phyloP scores from a whole-genome alignment of 2,329 filamentous ascomycete species.

The Botryotinia convoluta region DNA sequence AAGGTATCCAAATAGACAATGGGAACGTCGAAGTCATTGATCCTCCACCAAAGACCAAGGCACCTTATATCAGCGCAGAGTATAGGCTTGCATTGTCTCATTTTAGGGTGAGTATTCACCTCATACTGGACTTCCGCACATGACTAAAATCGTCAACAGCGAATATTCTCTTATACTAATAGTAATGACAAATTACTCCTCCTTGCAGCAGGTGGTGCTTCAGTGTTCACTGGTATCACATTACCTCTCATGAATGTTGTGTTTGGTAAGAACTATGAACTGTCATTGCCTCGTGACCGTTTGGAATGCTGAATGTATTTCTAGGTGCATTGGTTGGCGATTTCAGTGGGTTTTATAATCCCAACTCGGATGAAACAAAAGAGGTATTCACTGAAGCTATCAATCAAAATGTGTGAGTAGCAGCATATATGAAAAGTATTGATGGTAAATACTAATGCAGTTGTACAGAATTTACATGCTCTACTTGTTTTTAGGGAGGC shows the following conservation, averaged over 20 bases:
- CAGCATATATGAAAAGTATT: slow-evolving; percentile 20
- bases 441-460: slow-evolving; percentile 33
- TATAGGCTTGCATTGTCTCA: slow-evolving; percentile 13
- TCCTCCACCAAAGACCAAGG: not conserved
- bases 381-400: slow-evolving; percentile 51
- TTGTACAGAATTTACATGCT: slow-evolving; percentile 51
- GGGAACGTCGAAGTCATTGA: not conserved
- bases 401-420: slow-evolving; percentile 40
- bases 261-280: slow-evolving; percentile 45
- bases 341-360: slow-evolving; percentile 50
- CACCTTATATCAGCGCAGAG: slow-evolving; percentile 1
- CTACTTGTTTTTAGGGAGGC: slow-evolving; percentile 56
- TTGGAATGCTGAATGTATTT: not conserved
- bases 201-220: slow-evolving; percentile 44
- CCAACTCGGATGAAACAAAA: slow-evolving; percentile 42
- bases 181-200: slow-evolving; percentile 24
- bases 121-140: not conserved
- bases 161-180: slow-evolving; percentile 30
- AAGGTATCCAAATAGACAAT: not conserved
- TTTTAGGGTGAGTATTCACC: not conserved
- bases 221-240: slow-evolving; percentile 52
- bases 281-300: not conserved
- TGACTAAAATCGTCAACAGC: slow-evolving; percentile 19
- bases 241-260: slow-evolving; percentile 58
- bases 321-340: slow-evolving; percentile 40